Base-by-base conservation (phyloP, 164 flowering plant genomes). In the Chimonanthus praecox region DNA sequence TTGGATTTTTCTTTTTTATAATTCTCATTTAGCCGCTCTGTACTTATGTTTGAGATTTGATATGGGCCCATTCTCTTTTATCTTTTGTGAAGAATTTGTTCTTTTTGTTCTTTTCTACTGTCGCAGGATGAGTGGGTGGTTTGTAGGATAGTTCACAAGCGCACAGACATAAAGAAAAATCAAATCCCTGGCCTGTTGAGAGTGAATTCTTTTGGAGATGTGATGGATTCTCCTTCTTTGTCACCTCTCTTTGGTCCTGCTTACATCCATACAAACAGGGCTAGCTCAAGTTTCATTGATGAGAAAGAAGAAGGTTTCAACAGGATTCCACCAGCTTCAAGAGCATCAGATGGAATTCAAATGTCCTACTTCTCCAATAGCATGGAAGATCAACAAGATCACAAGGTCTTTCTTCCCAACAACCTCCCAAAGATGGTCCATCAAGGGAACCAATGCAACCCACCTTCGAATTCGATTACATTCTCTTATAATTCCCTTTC, bases 91-190 rank as follows among this genome's bases (percentile, higher is more conserved):
- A 3, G 13, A 4, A 1, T 48, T 10, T 50, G 2, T 49, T 74
- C 47, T 67, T 67, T 48, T 10, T 50, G 2, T 49, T 74, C 47
- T 67, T 67, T 72, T 67, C 60, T 71, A n/a, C 11, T 7, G 58
- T 20, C n/a, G 47, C 86, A 88, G 89, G 87, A 84, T 74, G 92
- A 84, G 73, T 88, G 92, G 92, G 89, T 83, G 9, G 88, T 88
- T 0, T 79, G 85, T 75, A 83, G 84, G 79, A 77, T 87, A 44
- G 85, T 88, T 75, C 87, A 85, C 72, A 88, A 88, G 80, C 85
- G 47, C 78, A 69, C 79, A 44, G 88, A 82, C 46, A 47, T 82
- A 2, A 88, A 80, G 76, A 85, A 67, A 72, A 75, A 45, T 58
- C 78, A 82, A 67, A 63, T 67, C 21, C 70, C 77, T 3, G 79